Percentiles rank a stretch among this genome's conserved stretches.
Evolutionary conservation across 1,139 yeast genomes (phyloP).

Genomic region (Candida buenavistaensis): DNA sequence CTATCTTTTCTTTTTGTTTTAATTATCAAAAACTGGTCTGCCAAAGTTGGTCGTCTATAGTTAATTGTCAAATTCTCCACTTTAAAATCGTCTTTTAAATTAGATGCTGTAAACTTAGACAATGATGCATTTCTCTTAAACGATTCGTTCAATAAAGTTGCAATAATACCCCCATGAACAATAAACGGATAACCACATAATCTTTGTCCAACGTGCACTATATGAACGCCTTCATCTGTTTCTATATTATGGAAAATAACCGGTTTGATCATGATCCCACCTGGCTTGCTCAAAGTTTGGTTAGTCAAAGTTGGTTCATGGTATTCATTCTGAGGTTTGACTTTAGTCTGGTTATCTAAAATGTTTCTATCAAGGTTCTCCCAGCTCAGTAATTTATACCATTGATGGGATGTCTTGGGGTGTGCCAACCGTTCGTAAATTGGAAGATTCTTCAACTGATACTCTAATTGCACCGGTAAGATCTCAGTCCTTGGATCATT

Average conservation of each 20-base stretch:
- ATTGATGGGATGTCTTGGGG: conserved; percentile 39
- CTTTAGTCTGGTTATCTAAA: conserved; percentile 26
- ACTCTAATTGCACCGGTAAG: conserved; percentile 36
- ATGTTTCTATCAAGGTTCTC: conserved; percentile 52
- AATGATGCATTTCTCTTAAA: conserved; percentile 59
- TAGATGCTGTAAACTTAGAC: conserved; percentile 27
- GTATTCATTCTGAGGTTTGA: conserved; percentile 35
- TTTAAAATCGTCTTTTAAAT: conserved; percentile 41
- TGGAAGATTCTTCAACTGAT: conserved; percentile 51
- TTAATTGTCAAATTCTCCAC: conserved; percentile 53
- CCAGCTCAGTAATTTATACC: conserved; percentile 57
- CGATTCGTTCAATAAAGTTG: conserved; percentile 77
- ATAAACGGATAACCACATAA: conserved; percentile 86
- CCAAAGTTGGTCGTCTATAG: conserved; percentile 74
- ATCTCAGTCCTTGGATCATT: conserved; percentile 17
- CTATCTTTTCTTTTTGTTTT: conserved; percentile 44
- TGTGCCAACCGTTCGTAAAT: conserved; percentile 50
- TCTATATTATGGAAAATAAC: conserved; percentile 60
- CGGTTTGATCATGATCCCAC: conserved; percentile 78
- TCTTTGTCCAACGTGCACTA: conserved; percentile 75
- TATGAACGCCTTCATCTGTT: conserved; percentile 61
- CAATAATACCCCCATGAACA: conserved; percentile 88
- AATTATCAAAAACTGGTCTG: conserved; percentile 75
- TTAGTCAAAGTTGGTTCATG: conserved; percentile 26
- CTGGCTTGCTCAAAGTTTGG: conserved; percentile 54